Percentiles rank a stretch among this genome's conserved stretches.
phyloP scores from a whole-genome alignment of 257 asterid genomes.

The Ophiorrhiza pumila region DNA sequence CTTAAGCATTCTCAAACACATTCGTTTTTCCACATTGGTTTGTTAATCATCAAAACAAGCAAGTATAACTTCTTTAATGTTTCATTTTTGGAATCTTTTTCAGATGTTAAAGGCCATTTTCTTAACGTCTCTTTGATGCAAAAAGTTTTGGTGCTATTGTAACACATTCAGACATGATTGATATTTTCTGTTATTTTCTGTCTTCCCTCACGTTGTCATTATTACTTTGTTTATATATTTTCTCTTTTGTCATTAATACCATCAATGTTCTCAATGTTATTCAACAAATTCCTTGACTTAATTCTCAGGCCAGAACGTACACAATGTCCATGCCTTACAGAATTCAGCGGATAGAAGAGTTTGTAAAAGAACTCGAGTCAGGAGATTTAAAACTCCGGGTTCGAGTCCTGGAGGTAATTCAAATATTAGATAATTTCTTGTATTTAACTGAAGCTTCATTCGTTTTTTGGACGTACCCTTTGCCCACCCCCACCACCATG shows the following conservation, averaged over 20 bases:
- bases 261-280: neutral
- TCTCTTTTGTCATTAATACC: neutral
- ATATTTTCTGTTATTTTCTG: neutral
- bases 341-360: constrained; percentile 80
- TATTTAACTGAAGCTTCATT: neutral
- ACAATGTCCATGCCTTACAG: constrained; percentile 93
- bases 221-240: neutral
- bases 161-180: neutral
- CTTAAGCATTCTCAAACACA: too few species aligned
- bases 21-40: too few species aligned
- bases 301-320: constrained; percentile 66
- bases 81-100: neutral
- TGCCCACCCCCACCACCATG: too few species aligned
- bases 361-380: constrained; percentile 78
- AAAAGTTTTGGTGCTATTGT: neutral
- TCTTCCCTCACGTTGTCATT: constrained; percentile 4
- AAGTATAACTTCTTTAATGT: too few species aligned
- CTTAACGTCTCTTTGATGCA: neutral
- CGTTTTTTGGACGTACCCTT: too few species aligned
- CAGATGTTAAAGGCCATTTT: neutral
- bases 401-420: constrained; percentile 84
- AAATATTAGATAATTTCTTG: neutral
- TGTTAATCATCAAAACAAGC: too few species aligned
- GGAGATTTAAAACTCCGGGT: constrained; percentile 95
- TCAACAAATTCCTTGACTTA: neutral